Base-by-base conservation (phyloP, 78 protist species). In the Carpediemonas membranifera region DNA sequence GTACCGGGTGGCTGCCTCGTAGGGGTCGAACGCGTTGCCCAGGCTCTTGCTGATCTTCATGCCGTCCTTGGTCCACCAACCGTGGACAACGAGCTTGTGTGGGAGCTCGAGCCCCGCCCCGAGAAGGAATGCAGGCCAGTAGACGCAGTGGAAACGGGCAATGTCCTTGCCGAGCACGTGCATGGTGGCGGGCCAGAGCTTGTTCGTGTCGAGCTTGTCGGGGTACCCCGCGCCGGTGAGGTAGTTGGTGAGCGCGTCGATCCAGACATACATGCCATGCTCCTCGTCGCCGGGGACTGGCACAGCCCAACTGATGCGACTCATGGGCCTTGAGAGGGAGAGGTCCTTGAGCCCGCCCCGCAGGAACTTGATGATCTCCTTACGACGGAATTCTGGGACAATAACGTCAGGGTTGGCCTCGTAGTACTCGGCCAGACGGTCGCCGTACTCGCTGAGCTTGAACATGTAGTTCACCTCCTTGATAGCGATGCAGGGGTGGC, bases 251-350 rank as follows among this genome's bases (percentile, higher is more conserved):
- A 93, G 76, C 1, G 98, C 98, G 63, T 93, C 98, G 44, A 91
- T 65, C 98, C 98, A 93, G 14, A 93, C 98, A 66, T 93, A 93
- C 67, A 93, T 87, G 7, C 87, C 79, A 71, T 92, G 93, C n/a
- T 67, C 19, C 1, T 68, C 78, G 41, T 78, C 84, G 60, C 76
- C 76, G 7, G 98, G 98, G 28, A 87, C 87, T 0, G 68, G 83
- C 7, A 93, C 74, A 19, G 95, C 98, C 98, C 97, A 92, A 5
- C 56, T 1, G 54, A 79, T 68, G 0, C 79, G 13, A n/a, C n/a
- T n/a, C n/a, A n/a, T n/a, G 0, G 60, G 44, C 13, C 97, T 73
- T 0, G 92, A 87, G 44, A 87, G 50, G 50, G 89, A 85, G 21
- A 92, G 65, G 53, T 71, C 85, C 28, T 31, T 9, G 33, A 76